A percentile compares a stretch with the other conserved stretches of the same genome.
Evolutionary conservation across 805 yeast species (phyloP).

Genomic region (Hanseniaspora nectarophila): DNA sequence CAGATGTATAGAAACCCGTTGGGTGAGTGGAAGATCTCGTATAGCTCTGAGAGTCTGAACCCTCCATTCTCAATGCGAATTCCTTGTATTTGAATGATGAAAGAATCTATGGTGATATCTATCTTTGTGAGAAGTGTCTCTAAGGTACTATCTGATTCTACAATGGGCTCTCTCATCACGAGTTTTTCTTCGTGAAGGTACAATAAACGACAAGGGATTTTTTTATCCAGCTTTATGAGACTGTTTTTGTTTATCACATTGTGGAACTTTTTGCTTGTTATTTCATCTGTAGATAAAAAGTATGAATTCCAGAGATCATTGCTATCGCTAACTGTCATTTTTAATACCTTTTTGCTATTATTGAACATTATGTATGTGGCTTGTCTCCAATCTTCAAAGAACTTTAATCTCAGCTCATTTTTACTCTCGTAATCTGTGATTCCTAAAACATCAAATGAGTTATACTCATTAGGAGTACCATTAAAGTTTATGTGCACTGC

Average conservation of each 20-base stretch:
- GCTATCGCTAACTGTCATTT: constrained; percentile 52
- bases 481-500: background rate
- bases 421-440: background rate
- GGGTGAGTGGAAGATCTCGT: constrained; percentile 35
- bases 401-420: background rate
- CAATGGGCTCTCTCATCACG: constrained; percentile 18
- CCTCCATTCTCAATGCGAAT: constrained; percentile 35
- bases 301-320: constrained; percentile 46
- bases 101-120: background rate
- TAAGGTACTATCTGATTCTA: constrained; percentile 13
- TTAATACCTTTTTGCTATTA: constrained; percentile 70
- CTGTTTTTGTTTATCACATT: constrained; percentile 14
- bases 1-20: constrained; percentile 54
- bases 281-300: constrained; percentile 20
- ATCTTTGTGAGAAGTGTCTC: constrained; percentile 19
- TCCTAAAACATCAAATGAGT: background rate
- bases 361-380: constrained; percentile 66
- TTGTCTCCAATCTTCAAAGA: constrained; percentile 48
- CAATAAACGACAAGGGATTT: constrained; percentile 15
- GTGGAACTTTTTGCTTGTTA: constrained; percentile 20
- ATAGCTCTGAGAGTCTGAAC: constrained; percentile 37
- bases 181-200: constrained; percentile 15
- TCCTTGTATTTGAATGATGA: constrained; percentile 43
- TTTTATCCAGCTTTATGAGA: constrained; percentile 16
- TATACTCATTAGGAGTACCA: background rate